Conservation (phyloP, 495 filamentous ascomycete genomes). For the Penicillium coprophilum region DNA sequence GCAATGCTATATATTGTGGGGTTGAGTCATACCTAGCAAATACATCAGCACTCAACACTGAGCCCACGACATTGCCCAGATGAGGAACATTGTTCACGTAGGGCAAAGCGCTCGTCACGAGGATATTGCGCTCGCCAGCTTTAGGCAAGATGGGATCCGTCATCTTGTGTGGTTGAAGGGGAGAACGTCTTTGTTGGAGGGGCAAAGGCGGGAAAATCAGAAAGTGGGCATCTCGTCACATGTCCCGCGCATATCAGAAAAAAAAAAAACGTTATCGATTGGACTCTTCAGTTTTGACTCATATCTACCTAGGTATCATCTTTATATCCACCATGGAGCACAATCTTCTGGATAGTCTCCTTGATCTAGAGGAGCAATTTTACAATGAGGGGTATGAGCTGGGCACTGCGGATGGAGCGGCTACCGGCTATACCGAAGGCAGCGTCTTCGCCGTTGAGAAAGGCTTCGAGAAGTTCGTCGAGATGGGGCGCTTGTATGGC, state of each 20-base stretch:
- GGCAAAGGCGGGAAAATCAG: constrained; percentile 29
- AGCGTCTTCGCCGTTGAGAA: constrained; percentile 87
- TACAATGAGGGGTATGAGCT: constrained; percentile 80
- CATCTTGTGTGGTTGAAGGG: constrained; percentile 28
- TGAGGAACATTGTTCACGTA: constrained; percentile 98
- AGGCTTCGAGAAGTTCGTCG: constrained; percentile 86
- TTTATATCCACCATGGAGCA: constrained; percentile 32
- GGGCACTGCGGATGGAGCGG: constrained; percentile 73
- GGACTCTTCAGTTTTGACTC: neutral
- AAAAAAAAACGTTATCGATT: constrained; percentile 6
- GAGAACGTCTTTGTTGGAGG: constrained; percentile 31
- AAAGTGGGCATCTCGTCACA: constrained; percentile 35
- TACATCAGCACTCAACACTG: constrained; percentile 79
- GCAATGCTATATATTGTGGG: constrained; percentile 8
- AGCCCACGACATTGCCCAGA: constrained; percentile 90
- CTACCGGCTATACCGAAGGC: constrained; percentile 81
- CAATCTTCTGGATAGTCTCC: constrained; percentile 68
- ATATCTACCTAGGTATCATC: neutral
- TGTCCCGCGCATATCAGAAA: constrained; percentile 30
- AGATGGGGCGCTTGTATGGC: constrained; percentile 79
- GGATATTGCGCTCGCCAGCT: constrained; percentile 45
- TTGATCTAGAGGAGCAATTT: constrained; percentile 79
- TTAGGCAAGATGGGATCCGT: constrained; percentile 42
- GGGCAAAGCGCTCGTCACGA: constrained; percentile 61
- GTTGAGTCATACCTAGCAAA: constrained; percentile 59